A percentile compares a stretch with the other conserved stretches of the same genome.
These are phyloP conservation scores for Fusarium illudens DNA, from an alignment of 2,329 filamentous ascomycete genomes.

Conservation along the genomic window DNA sequence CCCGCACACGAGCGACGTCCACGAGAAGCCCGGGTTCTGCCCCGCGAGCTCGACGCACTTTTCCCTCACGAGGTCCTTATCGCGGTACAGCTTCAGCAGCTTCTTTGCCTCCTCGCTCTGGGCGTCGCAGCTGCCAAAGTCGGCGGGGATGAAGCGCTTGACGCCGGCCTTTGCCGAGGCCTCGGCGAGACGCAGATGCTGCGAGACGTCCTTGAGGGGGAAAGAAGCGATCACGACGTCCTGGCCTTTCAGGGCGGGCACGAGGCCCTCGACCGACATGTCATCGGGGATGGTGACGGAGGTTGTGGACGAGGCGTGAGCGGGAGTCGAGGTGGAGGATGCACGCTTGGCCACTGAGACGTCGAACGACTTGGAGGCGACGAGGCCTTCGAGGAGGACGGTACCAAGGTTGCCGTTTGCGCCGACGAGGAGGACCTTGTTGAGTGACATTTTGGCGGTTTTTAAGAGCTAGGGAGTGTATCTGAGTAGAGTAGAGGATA, in stretches of 20 bases:
- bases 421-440: constrained; percentile 48
- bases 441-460: constrained; percentile 35
- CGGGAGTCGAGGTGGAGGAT: constrained; percentile 43
- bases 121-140: constrained; percentile 58
- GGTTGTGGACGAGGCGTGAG: constrained; percentile 31
- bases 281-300: constrained; percentile 42
- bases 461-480: neutral
- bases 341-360: constrained; percentile 64
- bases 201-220: constrained; percentile 54
- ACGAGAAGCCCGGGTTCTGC: constrained; percentile 56
- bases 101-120: constrained; percentile 47
- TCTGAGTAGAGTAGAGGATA: neutral
- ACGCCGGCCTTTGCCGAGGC: constrained; percentile 68
- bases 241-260: constrained; percentile 59
- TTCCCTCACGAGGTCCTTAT: constrained; percentile 46
- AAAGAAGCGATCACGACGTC: constrained; percentile 62
- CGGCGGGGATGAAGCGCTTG: constrained; percentile 68
- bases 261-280: constrained; percentile 50
- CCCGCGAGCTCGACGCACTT: constrained; percentile 45
- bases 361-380: constrained; percentile 53
- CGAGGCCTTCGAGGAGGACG: constrained; percentile 49
- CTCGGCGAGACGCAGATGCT: constrained; percentile 60
- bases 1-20: constrained; percentile 57
- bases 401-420: constrained; percentile 53
- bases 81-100: constrained; percentile 46